Conservation (phyloP, 2,329 filamentous ascomycete species). For the Colletotrichum kahawae region DNA sequence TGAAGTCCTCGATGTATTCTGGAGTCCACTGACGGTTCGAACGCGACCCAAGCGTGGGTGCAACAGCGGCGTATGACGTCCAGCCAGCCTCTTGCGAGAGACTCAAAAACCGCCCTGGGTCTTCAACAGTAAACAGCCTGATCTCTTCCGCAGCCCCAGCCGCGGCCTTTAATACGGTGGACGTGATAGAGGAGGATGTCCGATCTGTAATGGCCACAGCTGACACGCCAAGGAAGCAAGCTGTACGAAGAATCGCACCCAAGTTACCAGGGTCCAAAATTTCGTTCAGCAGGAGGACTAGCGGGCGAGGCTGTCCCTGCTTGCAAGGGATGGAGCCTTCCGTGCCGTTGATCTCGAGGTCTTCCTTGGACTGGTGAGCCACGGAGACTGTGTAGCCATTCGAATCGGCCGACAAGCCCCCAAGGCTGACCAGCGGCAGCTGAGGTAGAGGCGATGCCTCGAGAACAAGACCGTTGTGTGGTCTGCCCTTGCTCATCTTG, state of each 20-base stretch:
- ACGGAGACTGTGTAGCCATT: conserved; percentile 64
- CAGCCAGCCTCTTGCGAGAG: conserved; percentile 75
- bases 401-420: conserved; percentile 46
- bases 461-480: conserved; percentile 89
- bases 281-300: conserved; percentile 76
- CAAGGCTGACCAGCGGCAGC: conserved; percentile 67
- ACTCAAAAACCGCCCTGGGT: conserved; percentile 72
- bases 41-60: conserved; percentile 40
- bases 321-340: conserved; percentile 50
- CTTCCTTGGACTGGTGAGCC: conserved; percentile 75
- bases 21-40: conserved; percentile 48
- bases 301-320: conserved; percentile 61
- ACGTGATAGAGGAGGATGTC: conserved; percentile 75
- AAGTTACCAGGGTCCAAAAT: conserved; percentile 89
- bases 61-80: conserved; percentile 80
- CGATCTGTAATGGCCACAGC: conserved; percentile 79
- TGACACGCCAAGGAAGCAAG: conserved; percentile 88
- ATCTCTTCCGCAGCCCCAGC: conserved; percentile 86
- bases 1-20: conserved; percentile 50
- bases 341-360: conserved; percentile 74
- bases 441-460: conserved; percentile 85
- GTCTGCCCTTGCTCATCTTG: conserved; percentile 80
- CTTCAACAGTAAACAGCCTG: conserved; percentile 71
- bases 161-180: conserved; percentile 84
- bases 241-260: conserved; percentile 86